Evolutionary conservation across 768 basidiomycete species (phyloP), one percentile per base, ranked within the genome.

Genomic region (Tulasnella sp.): DNA sequence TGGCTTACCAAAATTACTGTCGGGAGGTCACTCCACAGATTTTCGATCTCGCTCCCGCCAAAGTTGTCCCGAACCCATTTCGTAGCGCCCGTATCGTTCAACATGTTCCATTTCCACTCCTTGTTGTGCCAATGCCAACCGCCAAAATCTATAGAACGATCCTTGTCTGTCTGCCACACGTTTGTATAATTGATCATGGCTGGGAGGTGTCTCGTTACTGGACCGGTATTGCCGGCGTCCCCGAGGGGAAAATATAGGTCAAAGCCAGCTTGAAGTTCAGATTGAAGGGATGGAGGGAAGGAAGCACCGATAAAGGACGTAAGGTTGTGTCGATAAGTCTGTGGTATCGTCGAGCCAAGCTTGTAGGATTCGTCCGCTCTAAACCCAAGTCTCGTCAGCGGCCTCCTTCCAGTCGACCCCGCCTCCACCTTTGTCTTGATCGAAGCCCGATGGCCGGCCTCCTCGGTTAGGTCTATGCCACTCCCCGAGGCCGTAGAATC

Each of bases 1-100:
- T n/a, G 8, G 26, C 64, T 60, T 58, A 60, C 58, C 42, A 61
- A 51, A 32, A 54, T 43, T 41, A 42, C 48, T 29, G 30, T 19
- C 17, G 29, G 32, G 8, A 50, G 49, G 2, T 38, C 45, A 5
- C 61, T 24, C 58, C 59, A 60, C 38, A 48, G 34, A 38, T 26
- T 52, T 10, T 34, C 38, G 45, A 63, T 29, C 47, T 51, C 47
- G 24, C 47, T 48, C 17, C 56, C 51, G 23, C 38, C 21, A 52
- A 58, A 58, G 7, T 27, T 19, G n/a, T 56, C 32, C 47, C 52
- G 19, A 17, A 58, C 47, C 56, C 56, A 58, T 29, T 9, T 4
- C 19, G 52, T 27, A 1, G 56, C 51, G 26, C 23, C 56, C 10
- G 9, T 19, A 34, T 58, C 56, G 41, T 58, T 52, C 30, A 58